Conservation (phyloP, 2,329 filamentous ascomycete genomes). For the Coniochaeta hoffmannii region DNA sequence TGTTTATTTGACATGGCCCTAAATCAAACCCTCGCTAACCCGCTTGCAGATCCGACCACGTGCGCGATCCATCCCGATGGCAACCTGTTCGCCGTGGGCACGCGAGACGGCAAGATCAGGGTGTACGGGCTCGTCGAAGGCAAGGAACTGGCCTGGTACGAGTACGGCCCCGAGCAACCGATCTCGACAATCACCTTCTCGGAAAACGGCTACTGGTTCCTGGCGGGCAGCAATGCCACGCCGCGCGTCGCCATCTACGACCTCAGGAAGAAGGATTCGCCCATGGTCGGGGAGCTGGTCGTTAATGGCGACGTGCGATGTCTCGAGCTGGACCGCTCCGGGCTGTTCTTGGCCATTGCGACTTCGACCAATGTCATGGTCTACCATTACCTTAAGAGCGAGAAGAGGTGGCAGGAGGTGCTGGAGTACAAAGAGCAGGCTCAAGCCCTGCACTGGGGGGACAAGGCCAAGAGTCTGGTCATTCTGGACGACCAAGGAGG, state of each 20-base stretch:
- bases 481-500: conserved; percentile 48
- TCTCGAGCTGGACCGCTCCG: conserved; percentile 88
- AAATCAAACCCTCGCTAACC: conserved; percentile 21
- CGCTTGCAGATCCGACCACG: conserved; percentile 56
- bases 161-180: conserved; percentile 56
- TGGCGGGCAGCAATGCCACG: conserved; percentile 70
- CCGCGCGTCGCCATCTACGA: conserved; percentile 83
- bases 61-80: conserved; percentile 93
- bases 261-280: conserved; percentile 79
- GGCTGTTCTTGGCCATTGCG: conserved; percentile 80
- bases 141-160: conserved; percentile 73
- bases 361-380: conserved; percentile 77
- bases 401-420: conserved; percentile 85
- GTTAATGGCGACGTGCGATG: conserved; percentile 75
- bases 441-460: conserved; percentile 73
- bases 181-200: conserved; percentile 78
- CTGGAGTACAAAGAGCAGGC: conserved; percentile 66
- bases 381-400: conserved; percentile 79
- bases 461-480: conserved; percentile 65
- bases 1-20: too few species aligned
- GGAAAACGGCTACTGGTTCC: conserved; percentile 95
- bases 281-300: conserved; percentile 67
- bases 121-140: too few species aligned
- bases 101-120: conserved; percentile 72
- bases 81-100: conserved; percentile 83